A percentile compares a stretch with the other conserved stretches of the same genome.
Evolutionary conservation across 768 basidiomycete genomes (phyloP).

Genomic region (Russula earlei): DNA sequence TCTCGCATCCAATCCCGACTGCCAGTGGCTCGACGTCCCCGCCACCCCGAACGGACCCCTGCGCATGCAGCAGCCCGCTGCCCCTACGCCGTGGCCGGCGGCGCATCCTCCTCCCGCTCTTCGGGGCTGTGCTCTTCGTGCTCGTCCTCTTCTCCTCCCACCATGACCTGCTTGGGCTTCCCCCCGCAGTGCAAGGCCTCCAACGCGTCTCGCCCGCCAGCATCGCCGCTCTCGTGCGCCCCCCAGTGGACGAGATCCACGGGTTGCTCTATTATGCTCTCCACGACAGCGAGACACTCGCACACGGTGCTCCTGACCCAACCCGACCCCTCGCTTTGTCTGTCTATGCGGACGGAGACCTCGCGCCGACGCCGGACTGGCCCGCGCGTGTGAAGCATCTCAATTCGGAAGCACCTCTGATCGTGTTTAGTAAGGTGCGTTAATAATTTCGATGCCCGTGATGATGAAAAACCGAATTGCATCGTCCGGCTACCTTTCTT

Average conservation of each 20-base stretch:
- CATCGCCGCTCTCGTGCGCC: slow-evolving; percentile 13
- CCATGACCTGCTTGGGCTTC: slow-evolving; percentile 11
- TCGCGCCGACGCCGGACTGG: slow-evolving; percentile 33
- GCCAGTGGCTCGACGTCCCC: not conserved
- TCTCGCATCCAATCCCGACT: not conserved
- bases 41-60: not conserved
- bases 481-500: not conserved
- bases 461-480: too few species aligned
- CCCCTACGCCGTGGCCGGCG: not conserved
- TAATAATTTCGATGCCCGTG: too few species aligned
- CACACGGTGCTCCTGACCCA: slow-evolving; percentile 28
- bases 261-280: slow-evolving; percentile 63
- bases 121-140: not conserved
- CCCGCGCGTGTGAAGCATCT: slow-evolving; percentile 33
- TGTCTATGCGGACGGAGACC: slow-evolving; percentile 44
- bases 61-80: not conserved
- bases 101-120: not conserved
- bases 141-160: slow-evolving; percentile 17
- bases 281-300: slow-evolving; percentile 35
- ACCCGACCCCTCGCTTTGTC: slow-evolving; percentile 39
- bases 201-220: slow-evolving; percentile 13
- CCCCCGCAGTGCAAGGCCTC: slow-evolving; percentile 11
- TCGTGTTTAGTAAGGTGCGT: slow-evolving; percentile 76
- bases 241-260: slow-evolving; percentile 41
- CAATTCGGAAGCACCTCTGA: slow-evolving; percentile 46